Evolutionary conservation across 1,139 yeast species (phyloP), one percentile per base, ranked within the genome.

Genomic region (Lodderomyces metapsilosis): DNA sequence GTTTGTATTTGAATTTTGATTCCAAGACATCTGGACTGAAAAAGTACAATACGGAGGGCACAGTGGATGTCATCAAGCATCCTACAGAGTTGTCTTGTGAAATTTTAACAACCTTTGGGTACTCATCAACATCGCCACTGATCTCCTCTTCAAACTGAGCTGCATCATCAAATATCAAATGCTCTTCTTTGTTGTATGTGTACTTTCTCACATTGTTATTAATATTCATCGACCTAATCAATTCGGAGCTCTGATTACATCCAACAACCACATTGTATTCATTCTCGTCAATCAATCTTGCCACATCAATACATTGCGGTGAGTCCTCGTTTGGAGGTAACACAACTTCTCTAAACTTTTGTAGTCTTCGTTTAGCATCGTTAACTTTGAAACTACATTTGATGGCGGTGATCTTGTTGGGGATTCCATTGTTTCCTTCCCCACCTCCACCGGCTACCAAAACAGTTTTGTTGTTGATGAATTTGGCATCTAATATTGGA

Each of bases 371-470:
- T 21, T 51, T 56, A 49, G 78, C 76, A 48, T 72, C 77, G 36
- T 66, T 59, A 30, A 71, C 68, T 46, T 83, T 66, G 58, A 81
- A 80, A 52, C 77, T 76, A 43, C 85, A 68, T 43, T 77, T 68
- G 37, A 84, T 63, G 13, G 85, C 88, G n/a, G 89, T 81, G 52
- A 91, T 70, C 59, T 86, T 88, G 62, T 91, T 91, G 36, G 92
- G 87, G 43, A 89, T 80, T 35, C 96, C 97, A 56, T 88, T 73
- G 55, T 78, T 83, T 12, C 95, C 95, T 61, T 88, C 95, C 31
- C 97, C 98, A 30, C 97, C 97, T 36, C 98, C 98, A 34, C 98
- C 98, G 5, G 89, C 80, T 22, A 85, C 86, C 40, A 89, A 62
- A 27, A 89, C 61, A 3, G 83, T 76, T 50, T 73, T 68, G 51